Percentiles rank a stretch among this genome's conserved stretches.
Conservation (phyloP, 345 rosid species). For the Boechera stricta region DNA sequence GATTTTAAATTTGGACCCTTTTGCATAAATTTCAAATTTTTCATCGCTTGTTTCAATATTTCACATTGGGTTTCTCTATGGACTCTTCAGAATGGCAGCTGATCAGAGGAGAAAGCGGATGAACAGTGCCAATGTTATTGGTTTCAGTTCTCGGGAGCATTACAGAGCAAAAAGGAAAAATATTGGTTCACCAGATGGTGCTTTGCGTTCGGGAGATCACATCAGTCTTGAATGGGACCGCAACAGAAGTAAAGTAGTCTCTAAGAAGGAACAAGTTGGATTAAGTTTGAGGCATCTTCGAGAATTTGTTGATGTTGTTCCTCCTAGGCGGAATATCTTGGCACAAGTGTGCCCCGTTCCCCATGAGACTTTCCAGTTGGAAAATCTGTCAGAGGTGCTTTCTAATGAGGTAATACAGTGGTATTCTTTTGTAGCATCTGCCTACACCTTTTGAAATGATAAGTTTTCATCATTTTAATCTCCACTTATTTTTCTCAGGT, state of each 20-base stretch:
- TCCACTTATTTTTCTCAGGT: constrained; percentile 50
- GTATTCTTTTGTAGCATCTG: constrained; percentile 14
- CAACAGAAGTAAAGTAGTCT: constrained; percentile 61
- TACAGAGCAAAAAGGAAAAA: constrained; percentile 73
- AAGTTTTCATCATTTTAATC: constrained; percentile 1
- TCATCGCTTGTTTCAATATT: constrained; percentile 4
- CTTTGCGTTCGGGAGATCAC: constrained; percentile 61
- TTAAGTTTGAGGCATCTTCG: constrained; percentile 68
- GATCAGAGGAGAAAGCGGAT: constrained; percentile 80
- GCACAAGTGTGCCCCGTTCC: constrained; percentile 77
- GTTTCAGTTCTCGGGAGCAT: constrained; percentile 61
- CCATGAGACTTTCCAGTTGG: constrained; percentile 69
- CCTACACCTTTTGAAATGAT: constrained; percentile 21
- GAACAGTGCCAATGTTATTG: constrained; percentile 64
- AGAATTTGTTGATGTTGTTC: constrained; percentile 55
- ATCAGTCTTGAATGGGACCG: constrained; percentile 91
- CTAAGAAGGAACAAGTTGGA: constrained; percentile 89
- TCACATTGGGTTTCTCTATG: constrained; percentile 22
- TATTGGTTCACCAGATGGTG: constrained; percentile 50
- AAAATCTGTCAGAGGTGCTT: constrained; percentile 68
- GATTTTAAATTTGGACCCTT: constrained; percentile 7
- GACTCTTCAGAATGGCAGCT: constrained; percentile 70
- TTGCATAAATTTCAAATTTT: constrained; percentile 5
- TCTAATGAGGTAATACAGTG: constrained; percentile 66
- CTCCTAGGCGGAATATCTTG: constrained; percentile 50